Conservation (phyloP, 345 rosid genomes). For the Abelmoschus esculentus region DNA sequence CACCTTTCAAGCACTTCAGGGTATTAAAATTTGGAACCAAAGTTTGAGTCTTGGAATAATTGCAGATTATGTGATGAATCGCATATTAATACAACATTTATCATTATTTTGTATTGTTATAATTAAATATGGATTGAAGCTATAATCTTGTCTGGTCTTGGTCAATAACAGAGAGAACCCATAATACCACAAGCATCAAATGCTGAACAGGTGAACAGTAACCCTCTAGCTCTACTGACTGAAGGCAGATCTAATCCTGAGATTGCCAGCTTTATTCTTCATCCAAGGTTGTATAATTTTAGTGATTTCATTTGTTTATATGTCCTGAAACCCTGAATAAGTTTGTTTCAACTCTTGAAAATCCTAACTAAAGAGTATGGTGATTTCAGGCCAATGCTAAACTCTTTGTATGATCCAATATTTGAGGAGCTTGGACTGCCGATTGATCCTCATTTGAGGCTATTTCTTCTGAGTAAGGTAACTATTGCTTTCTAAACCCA, state of each 20-base stretch:
- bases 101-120: neutral
- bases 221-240: constrained; percentile 1
- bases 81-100: too few relatives aligned
- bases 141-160: neutral
- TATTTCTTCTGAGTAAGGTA: neutral
- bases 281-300: constrained; percentile 3
- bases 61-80: neutral
- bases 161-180: neutral
- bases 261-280: neutral
- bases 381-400: constrained; percentile 11
- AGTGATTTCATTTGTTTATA: neutral
- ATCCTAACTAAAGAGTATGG: neutral
- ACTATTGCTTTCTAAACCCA: neutral
- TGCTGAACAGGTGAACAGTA: neutral
- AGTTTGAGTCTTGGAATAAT: neutral
- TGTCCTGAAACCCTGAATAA: neutral
- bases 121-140: neutral
- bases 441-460: constrained; percentile 35
- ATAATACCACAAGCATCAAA: neutral
- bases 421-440: constrained; percentile 29
- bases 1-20: constrained; percentile 22
- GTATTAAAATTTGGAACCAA: neutral
- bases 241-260: neutral
- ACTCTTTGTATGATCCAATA: constrained; percentile 25
- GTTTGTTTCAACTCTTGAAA: neutral